Percentiles rank a stretch among this genome's conserved stretches.
phyloP scores from a whole-genome alignment of 805 yeast genomes.

The Grigorovia yakushimaensis region DNA sequence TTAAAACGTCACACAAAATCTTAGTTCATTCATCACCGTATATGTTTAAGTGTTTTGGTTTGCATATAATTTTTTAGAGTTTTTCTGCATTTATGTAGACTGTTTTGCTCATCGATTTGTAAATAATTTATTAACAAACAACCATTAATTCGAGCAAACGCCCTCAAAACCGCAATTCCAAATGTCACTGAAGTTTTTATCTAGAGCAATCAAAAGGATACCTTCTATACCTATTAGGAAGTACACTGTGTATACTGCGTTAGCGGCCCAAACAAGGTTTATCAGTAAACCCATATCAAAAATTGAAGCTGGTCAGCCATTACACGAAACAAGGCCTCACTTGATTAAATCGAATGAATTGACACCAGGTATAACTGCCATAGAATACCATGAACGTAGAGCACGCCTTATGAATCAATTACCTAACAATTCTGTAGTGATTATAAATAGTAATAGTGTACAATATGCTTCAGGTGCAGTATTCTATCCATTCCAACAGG shows the following conservation, averaged over 20 bases:
- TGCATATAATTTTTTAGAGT: too few relatives aligned
- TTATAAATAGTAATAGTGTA: slow-evolving; percentile 60
- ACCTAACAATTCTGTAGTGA: slow-evolving; percentile 51
- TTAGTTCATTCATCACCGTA: too few relatives aligned
- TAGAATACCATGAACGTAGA: slow-evolving; percentile 73
- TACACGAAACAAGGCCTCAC: slow-evolving; percentile 76
- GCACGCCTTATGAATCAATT: slow-evolving; percentile 44
- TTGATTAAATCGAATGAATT: slow-evolving; percentile 65
- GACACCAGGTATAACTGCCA: slow-evolving; percentile 79
- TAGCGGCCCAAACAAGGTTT: background rate
- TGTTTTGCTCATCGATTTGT: too few relatives aligned
- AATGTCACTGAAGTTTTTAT: too few relatives aligned
- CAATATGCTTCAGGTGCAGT: slow-evolving; percentile 86
- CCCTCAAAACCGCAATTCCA: too few relatives aligned
- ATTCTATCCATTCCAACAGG: slow-evolving; percentile 86
- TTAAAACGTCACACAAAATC: too few relatives aligned
- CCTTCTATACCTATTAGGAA: background rate
- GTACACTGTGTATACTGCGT: background rate
- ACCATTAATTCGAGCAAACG: too few relatives aligned
- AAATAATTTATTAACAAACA: too few relatives aligned
- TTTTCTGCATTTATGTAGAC: too few relatives aligned
- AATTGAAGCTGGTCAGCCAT: slow-evolving; percentile 70
- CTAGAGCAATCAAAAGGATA: too few relatives aligned
- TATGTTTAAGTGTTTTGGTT: too few relatives aligned
- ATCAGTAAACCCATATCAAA: slow-evolving; percentile 13